Evolutionary conservation across 345 rosid genomes (phyloP).

Genomic region (Brassica incana): DNA sequence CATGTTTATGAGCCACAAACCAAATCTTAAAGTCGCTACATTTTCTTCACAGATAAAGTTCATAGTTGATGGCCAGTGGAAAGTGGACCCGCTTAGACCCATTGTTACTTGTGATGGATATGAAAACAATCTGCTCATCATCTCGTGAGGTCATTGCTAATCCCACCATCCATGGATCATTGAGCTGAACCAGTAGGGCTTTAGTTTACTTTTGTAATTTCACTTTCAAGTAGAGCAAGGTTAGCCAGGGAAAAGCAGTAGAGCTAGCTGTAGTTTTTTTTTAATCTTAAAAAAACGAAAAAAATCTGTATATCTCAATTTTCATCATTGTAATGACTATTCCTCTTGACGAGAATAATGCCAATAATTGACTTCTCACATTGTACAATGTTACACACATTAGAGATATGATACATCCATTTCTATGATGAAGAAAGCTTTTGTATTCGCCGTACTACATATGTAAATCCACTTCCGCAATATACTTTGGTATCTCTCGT

Average conservation of each 20-base stretch:
- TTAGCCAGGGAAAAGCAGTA: slow-evolving; percentile 31
- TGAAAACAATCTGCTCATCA: slow-evolving; percentile 76
- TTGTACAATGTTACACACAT: slow-evolving; percentile 25
- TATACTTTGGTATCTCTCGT: slow-evolving; percentile 42
- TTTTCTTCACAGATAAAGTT: slow-evolving; percentile 70
- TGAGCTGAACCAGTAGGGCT: slow-evolving; percentile 25
- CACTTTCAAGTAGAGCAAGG: slow-evolving; percentile 27
- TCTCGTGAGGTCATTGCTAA: slow-evolving; percentile 42
- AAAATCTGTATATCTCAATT: slow-evolving; percentile 25
- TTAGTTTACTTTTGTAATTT: slow-evolving; percentile 9
- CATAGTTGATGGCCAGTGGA: slow-evolving; percentile 95
- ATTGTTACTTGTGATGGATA: slow-evolving; percentile 55
- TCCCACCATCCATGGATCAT: slow-evolving; percentile 12
- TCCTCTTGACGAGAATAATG: slow-evolving; percentile 19
- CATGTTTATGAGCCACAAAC: background rate
- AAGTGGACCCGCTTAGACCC: slow-evolving; percentile 85
- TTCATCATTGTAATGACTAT: slow-evolving; percentile 12
- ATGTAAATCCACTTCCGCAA: slow-evolving; percentile 94
- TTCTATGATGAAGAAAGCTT: slow-evolving; percentile 11
- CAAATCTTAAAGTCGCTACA: slow-evolving; percentile 13
- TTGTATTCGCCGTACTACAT: slow-evolving; percentile 39
- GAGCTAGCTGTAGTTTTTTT: background rate
- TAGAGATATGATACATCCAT: background rate
- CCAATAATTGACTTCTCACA: slow-evolving; percentile 7
- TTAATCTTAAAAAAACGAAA: slow-evolving; percentile 9